A percentile compares a stretch with the other conserved stretches of the same genome.
These are phyloP conservation scores for Medicago lupulina DNA, from an alignment of 306 rosid genomes.

Conservation along the genomic window DNA sequence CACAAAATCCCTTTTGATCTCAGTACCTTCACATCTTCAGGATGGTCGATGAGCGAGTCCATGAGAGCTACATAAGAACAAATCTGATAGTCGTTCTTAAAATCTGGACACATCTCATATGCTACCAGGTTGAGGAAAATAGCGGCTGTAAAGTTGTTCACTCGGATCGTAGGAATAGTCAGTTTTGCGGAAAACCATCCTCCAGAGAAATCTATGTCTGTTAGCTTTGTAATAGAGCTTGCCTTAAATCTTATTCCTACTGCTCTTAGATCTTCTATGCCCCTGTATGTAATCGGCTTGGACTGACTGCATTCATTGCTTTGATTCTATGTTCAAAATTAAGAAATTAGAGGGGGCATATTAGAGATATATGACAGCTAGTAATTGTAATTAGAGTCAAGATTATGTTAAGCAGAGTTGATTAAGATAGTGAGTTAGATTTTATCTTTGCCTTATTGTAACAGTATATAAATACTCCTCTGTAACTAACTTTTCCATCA, in stretches of 20 bases:
- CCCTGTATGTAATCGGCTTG: not conserved
- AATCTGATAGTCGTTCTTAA: conserved; percentile 35
- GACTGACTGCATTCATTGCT: too few species aligned
- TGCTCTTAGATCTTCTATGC: conserved; percentile 32
- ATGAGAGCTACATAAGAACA: conserved; percentile 42
- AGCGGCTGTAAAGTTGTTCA: conserved; percentile 28
- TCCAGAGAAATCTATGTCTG: not conserved
- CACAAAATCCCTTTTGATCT: conserved; percentile 11
- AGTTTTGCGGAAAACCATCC: not conserved
- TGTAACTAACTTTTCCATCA: too few species aligned
- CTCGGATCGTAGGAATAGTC: conserved; percentile 1
- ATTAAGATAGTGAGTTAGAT: too few species aligned
- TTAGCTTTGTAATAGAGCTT: not conserved
- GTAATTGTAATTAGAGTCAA: too few species aligned
- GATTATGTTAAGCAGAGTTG: too few species aligned
- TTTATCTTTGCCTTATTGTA: too few species aligned
- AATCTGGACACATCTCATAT: conserved; percentile 50
- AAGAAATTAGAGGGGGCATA: too few species aligned
- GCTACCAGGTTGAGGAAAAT: not conserved
- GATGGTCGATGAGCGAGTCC: conserved; percentile 50
- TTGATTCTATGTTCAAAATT: too few species aligned
- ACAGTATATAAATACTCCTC: too few species aligned
- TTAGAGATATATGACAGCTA: too few species aligned
- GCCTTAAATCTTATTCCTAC: conserved; percentile 29
- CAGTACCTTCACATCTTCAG: conserved; percentile 35